Conservation (phyloP, 192 early-diverging fungal species). For the Gaertneriomyces sp. region DNA sequence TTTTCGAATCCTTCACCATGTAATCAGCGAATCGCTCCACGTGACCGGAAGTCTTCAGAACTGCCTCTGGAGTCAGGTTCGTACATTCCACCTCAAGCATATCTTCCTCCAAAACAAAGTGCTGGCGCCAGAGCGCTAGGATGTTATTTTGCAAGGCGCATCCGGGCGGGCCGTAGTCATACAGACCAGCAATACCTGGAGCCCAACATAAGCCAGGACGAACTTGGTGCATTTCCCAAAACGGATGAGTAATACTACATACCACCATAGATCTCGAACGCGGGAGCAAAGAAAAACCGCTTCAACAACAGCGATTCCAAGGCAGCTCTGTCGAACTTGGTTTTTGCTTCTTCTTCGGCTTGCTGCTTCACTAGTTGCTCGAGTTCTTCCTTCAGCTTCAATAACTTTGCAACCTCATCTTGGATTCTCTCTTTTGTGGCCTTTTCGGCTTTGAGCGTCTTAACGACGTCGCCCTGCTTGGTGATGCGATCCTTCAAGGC, state of each 20-base stretch:
- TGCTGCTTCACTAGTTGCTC: conserved; percentile 25
- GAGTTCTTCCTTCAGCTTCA: conserved; percentile 41
- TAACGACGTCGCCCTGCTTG: conserved; percentile 47
- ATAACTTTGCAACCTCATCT: conserved; percentile 36
- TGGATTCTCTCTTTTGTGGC: conserved; percentile 34
- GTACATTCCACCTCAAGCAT: conserved; percentile 99
- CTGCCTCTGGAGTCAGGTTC: conserved; percentile 94
- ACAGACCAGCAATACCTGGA: conserved; percentile 89
- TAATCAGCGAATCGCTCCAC: conserved; percentile 98
- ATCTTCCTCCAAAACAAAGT: conserved; percentile 97
- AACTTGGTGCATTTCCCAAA: not conserved
- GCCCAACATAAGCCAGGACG: not conserved
- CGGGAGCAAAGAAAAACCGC: conserved; percentile 95
- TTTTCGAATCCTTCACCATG: conserved; percentile 93
- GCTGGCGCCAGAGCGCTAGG: conserved; percentile 97
- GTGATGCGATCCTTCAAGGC: conserved; percentile 33
- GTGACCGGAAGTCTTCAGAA: conserved; percentile 96
- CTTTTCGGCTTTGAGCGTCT: conserved; percentile 43
- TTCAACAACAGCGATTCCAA: conserved; percentile 77
- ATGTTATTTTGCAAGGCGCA: conserved; percentile 84
- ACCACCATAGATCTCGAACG: conserved; percentile 95
- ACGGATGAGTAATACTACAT: conserved; percentile 10
- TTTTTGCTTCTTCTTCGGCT: conserved; percentile 5
- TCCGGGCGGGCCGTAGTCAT: conserved; percentile 95
- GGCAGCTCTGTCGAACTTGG: conserved; percentile 58